A percentile compares a stretch with the other conserved stretches of the same genome.
Conservation (phyloP, 2,329 filamentous ascomycete genomes). For the Botrytis fragariae region DNA sequence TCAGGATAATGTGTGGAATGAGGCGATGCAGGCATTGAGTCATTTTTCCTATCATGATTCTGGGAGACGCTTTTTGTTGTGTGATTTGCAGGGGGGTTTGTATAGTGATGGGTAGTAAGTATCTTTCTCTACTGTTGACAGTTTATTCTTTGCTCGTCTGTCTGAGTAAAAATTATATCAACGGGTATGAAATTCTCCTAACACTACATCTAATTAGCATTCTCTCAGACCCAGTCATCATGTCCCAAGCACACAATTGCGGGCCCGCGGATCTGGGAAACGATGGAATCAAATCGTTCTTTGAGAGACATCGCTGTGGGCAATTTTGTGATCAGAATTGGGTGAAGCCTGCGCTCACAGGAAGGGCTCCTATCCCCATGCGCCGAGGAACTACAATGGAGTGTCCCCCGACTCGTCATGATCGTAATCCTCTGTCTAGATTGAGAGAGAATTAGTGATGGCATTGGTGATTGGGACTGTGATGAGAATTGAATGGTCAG, state of each 20-base stretch:
- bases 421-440: background rate
- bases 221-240: constrained; percentile 21
- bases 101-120: constrained; percentile 21
- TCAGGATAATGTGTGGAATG: background rate
- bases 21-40: constrained; percentile 21
- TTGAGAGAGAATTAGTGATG: background rate
- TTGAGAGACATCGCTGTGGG: constrained; percentile 16
- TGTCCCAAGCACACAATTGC: constrained; percentile 8
- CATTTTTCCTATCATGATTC: constrained; percentile 22
- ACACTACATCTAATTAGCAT: background rate
- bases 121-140: background rate
- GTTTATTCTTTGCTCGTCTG: background rate
- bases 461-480: background rate
- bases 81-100: constrained; percentile 20
- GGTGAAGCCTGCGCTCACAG: background rate
- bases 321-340: constrained; percentile 12
- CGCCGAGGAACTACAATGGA: constrained; percentile 5
- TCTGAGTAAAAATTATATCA: background rate
- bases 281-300: constrained; percentile 18
- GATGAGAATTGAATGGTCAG: background rate
- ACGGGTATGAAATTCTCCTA: background rate
- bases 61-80: constrained; percentile 3
- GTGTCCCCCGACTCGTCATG: background rate
- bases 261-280: constrained; percentile 18
- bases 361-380: background rate